Conservation (phyloP, 192 early-diverging fungal genomes). For the Backusella parvicylindrica region DNA sequence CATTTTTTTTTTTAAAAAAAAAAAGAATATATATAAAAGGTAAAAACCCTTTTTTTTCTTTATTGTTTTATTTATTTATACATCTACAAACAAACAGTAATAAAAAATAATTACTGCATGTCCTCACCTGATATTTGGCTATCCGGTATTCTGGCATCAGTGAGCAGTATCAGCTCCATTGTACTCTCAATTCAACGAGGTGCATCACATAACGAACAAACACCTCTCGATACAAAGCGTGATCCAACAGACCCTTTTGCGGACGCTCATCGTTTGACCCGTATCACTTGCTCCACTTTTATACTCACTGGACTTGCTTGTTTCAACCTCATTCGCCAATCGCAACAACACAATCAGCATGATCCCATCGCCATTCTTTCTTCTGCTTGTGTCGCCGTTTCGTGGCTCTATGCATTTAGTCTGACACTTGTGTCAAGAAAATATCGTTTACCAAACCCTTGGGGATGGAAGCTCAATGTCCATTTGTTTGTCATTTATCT, state of each 20-base stretch:
- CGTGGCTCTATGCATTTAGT: slow-evolving; percentile 24
- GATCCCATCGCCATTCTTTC: background rate
- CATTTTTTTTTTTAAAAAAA: background rate
- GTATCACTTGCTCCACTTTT: background rate
- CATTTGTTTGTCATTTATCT: slow-evolving; percentile 22
- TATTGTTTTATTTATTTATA: background rate
- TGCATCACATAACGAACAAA: background rate
- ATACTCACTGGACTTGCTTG: background rate
- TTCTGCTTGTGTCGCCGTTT: background rate
- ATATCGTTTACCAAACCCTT: slow-evolving; percentile 16
- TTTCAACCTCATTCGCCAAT: background rate
- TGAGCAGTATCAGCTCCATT: background rate
- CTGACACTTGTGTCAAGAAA: slow-evolving; percentile 13
- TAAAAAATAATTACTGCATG: background rate
- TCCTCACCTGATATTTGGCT: background rate
- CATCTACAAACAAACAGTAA: too few species aligned
- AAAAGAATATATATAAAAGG: background rate
- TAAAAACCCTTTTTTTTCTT: background rate
- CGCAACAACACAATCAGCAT: background rate
- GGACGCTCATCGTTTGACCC: background rate
- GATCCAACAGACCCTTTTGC: background rate
- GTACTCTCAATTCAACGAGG: background rate
- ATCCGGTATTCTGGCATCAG: background rate
- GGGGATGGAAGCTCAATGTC: slow-evolving; percentile 32
- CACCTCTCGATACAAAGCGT: background rate